Evolutionary conservation across 2,329 filamentous ascomycete genomes (phyloP), one percentile per base, ranked within the genome.

Genomic region (Ceratocystiopsis brevicomis): DNA sequence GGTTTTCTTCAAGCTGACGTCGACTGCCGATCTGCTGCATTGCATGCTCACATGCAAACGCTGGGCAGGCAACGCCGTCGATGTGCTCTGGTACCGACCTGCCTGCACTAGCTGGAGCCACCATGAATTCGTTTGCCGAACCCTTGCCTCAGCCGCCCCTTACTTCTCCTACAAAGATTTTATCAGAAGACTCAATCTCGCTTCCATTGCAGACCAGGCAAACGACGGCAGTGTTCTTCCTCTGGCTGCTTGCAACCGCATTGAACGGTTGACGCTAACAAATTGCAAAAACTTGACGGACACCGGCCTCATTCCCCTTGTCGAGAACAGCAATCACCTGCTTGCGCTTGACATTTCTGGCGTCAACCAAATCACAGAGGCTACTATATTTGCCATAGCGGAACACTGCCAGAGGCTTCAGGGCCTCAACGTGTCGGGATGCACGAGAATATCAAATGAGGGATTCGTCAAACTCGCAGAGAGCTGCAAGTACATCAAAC

Each of bases 41-140:
- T 92, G 83, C 61, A 87, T 96, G 82, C 68, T 90, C 50, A 87
- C 94, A n/a, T 95, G 80, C 55, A 87, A 86, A 60, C 76, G 80
- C 49, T 98, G 90, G 90, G 82, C 90, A 25, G 71, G 81, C 49
- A 95, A 95, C 57, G 80, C 82, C 42, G 90, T 96, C 51, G 88
- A 90, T 49, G 71, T 94, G 50, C 69, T 98, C 18, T 98, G 90
- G 90, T 87, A 95, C 59, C 74, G 90, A 36, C 90, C 90, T 1
- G 78, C 84, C 25, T 96, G 90, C 63, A 86, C 81, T 54, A 84
- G 77, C 53, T 95, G 85, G 81, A 62, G 69, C 13, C 86, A 86
- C 56, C 76, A 95, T 53, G 68, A 76, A 53, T 79, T 67, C 51
- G 90, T 98, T 51, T 87, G 86, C 55, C 68, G 71, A 45, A 87